Conservation (phyloP, 768 basidiomycete genomes). For the Lactarius tabidus region DNA sequence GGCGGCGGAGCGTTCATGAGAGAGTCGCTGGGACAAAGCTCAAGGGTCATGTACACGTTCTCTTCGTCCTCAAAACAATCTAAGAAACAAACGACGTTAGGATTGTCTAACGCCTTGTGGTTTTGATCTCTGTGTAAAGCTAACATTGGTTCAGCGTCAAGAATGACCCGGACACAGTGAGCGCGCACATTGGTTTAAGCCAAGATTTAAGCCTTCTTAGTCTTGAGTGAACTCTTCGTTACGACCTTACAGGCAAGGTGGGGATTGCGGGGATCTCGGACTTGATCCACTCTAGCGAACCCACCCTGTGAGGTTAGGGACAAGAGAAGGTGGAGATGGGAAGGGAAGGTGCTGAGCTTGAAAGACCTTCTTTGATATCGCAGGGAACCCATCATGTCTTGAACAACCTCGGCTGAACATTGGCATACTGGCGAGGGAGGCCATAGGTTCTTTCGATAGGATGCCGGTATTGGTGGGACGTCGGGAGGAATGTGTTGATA, state of each 20-base stretch:
- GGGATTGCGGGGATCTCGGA: conserved; percentile 60
- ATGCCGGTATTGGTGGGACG: conserved; percentile 12
- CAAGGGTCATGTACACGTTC: conserved; percentile 96
- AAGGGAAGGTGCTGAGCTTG: conserved; percentile 59
- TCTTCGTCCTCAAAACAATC: conserved; percentile 95
- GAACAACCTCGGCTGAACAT: conserved; percentile 69
- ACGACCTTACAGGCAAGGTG: conserved; percentile 91
- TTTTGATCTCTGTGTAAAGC: conserved; percentile 99
- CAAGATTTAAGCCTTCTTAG: conserved; percentile 96
- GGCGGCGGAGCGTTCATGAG: conserved; percentile 85
- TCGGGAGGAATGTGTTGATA: conserved; percentile 21
- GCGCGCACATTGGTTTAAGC: conserved; percentile 86
- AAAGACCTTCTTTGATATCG: conserved; percentile 74
- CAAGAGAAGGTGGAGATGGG: not conserved
- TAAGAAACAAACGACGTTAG: conserved; percentile 87
- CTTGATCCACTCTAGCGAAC: conserved; percentile 95
- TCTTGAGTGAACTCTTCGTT: conserved; percentile 85
- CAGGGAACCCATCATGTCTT: conserved; percentile 52
- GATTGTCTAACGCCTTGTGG: conserved; percentile 84
- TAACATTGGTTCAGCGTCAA: conserved; percentile 31
- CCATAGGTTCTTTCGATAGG: conserved; percentile 32
- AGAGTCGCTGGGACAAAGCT: conserved; percentile 85
- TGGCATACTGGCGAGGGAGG: conserved; percentile 82
- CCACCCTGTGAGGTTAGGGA: conserved; percentile 54
- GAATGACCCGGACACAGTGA: not conserved